A percentile compares a stretch with the other conserved stretches of the same genome.
Conservation (phyloP, 2,329 filamentous ascomycete species). For the Fusarium subglutinans region DNA sequence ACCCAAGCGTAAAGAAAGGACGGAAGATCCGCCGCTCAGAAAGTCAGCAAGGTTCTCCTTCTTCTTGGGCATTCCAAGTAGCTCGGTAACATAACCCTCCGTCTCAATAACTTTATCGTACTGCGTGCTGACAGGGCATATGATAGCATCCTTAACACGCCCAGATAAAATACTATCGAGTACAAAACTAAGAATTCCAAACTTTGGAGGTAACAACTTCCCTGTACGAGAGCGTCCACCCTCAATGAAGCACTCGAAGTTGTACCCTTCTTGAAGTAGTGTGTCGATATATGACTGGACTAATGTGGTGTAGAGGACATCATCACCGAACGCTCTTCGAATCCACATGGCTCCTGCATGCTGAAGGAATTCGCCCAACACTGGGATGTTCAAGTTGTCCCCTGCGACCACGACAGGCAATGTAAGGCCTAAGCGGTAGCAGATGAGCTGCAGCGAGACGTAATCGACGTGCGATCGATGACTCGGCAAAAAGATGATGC, state of each 20-base stretch:
- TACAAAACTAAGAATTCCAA: conserved; percentile 92
- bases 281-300: conserved; percentile 97
- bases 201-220: conserved; percentile 93
- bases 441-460: conserved; percentile 92
- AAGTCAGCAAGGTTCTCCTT: conserved; percentile 95
- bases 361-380: conserved; percentile 89
- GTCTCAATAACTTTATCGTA: conserved; percentile 99
- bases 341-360: conserved; percentile 99
- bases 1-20: conserved; percentile 87
- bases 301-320: conserved; percentile 88
- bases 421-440: conserved; percentile 89
- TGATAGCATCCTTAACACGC: conserved; percentile 87
- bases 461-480: conserved; percentile 97
- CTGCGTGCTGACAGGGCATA: conserved; percentile 95
- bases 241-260: conserved; percentile 98
- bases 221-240: conserved; percentile 92
- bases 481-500: conserved; percentile 93
- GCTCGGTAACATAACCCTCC: conserved; percentile 93
- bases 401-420: conserved; percentile 93
- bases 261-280: conserved; percentile 87
- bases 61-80: conserved; percentile 92
- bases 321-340: conserved; percentile 88
- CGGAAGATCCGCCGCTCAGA: conserved; percentile 82
- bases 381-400: conserved; percentile 94
- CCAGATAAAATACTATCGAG: conserved; percentile 90